Evolutionary conservation across 306 rosid genomes (phyloP), one percentile per base, ranked within the genome.

Genomic region (Purshia tridentata): DNA sequence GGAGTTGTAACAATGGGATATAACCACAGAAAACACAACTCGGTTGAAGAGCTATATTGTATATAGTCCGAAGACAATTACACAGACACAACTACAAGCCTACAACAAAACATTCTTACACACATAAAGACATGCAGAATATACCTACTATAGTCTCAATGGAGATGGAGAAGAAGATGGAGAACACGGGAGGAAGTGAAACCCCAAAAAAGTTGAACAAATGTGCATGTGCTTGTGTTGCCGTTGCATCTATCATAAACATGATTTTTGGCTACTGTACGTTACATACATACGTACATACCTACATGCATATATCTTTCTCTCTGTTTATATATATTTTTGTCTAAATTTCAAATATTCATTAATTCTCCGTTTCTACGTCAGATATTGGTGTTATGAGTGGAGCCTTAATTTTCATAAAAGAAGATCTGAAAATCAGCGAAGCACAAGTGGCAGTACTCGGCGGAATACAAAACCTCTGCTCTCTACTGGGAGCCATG

Each of bases 371-470:
- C 2, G 35, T 29, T 29, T 0, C 35, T 29, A 29, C 35, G 35
- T n/a, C 79, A 91, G 97, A 91, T 54, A 88, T 94, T 0, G 98
- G 97, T 39, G 98, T 94, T 2, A 94, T 94, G 98, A 89, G 97
- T 79, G 98, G 97, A 55, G 98, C 98, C 8, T 73, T 89, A 88
- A 45, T 91, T 65, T 94, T 89, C 84, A 94, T 94, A 42, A 78
- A 94, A 70, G 98, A 94, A 0, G 98, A 91, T 15, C 61, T 94
- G 3, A 77, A 82, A 63, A 94, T 91, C 78, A 84, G 29, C 8
- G 98, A 94, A 10, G 67, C 74, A 6, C 87, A 89, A 75, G 89
- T 89, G n/a, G 90, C 80, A 72, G 76, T 91, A 18, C 86, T 94
- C 0, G 97, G 91, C 9, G 98, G 91, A 35, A 94, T 94, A 23